Evolutionary conservation across 495 filamentous ascomycete species (phyloP).

Genomic region (Stereocaulon alpinum): DNA sequence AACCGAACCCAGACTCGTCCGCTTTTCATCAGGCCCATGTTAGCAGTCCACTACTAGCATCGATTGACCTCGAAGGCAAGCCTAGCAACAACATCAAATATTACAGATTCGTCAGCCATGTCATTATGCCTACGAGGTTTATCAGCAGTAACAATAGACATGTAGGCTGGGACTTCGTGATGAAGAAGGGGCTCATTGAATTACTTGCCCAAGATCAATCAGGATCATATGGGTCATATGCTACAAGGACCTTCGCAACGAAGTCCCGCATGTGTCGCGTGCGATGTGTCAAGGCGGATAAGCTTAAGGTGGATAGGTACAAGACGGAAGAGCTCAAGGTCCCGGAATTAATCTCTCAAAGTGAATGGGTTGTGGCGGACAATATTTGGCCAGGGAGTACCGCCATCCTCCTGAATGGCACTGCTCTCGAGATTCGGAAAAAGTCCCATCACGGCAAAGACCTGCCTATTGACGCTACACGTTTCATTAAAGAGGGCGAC

Average conservation of each 20-base stretch:
- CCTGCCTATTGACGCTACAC: constrained; percentile 61
- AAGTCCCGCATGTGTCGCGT: constrained; percentile 33
- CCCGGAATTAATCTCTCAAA: constrained; percentile 22
- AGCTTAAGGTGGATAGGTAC: not conserved
- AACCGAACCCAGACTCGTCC: constrained; percentile 34
- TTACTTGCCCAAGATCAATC: constrained; percentile 10
- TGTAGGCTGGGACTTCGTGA: constrained; percentile 12
- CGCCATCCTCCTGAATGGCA: constrained; percentile 57
- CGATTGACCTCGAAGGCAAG: constrained; percentile 15
- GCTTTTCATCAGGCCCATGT: constrained; percentile 49
- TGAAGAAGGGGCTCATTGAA: constrained; percentile 6
- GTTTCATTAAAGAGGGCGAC: constrained; percentile 35
- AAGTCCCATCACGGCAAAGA: constrained; percentile 65
- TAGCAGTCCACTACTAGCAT: constrained; percentile 42
- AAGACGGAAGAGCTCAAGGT: no score
- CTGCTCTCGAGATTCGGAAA: constrained; percentile 46
- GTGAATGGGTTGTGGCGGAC: constrained; percentile 51
- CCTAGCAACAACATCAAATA: constrained; percentile 3
- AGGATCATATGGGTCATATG: constrained; percentile 4
- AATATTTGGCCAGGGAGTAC: constrained; percentile 63
- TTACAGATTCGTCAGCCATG: constrained; percentile 12
- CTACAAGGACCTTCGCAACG: constrained; percentile 6
- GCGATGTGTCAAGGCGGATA: constrained; percentile 32
- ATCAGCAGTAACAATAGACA: constrained; percentile 12
- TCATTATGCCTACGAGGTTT: constrained; percentile 1